Evolutionary conservation across 1,139 yeast species (phyloP).

Genomic region (Eremothecium cymbalariae): DNA sequence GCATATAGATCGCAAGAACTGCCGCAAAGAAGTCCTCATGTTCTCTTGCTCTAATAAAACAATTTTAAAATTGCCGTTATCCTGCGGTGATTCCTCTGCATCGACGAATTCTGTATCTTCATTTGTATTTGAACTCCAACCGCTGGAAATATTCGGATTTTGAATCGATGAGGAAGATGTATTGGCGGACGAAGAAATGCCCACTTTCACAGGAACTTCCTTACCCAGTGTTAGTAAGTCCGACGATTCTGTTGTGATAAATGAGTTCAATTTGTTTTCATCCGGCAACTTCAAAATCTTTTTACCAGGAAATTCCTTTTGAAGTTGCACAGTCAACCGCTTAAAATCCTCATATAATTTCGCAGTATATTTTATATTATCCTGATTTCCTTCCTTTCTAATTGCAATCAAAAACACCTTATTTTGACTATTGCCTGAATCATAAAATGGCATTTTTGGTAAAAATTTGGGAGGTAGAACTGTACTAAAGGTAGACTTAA

Average conservation of each 20-base stretch:
- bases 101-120: constrained; percentile 12
- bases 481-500: constrained; percentile 7
- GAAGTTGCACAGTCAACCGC: constrained; percentile 44
- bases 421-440: constrained; percentile 8
- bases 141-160: constrained; percentile 10
- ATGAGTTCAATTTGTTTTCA: constrained; percentile 38
- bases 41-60: constrained; percentile 43
- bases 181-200: no score
- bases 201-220: no score
- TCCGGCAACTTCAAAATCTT: constrained; percentile 58
- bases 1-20: constrained; percentile 51
- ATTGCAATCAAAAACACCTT: constrained; percentile 42
- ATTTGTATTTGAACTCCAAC: no score
- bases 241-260: constrained; percentile 8
- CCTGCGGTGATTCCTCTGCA: constrained; percentile 8
- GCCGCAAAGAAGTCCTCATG: constrained; percentile 65
- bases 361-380: constrained; percentile 36
- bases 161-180: constrained; percentile 16
- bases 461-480: neutral
- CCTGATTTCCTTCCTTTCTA: constrained; percentile 22
- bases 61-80: neutral
- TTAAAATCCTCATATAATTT: constrained; percentile 63
- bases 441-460: constrained; percentile 2
- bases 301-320: constrained; percentile 59
- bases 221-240: no score